These are phyloP conservation scores for Metarhizium guizhouense DNA, from an alignment of 2,329 filamentous ascomycete species.

Conservation along the genomic window DNA sequence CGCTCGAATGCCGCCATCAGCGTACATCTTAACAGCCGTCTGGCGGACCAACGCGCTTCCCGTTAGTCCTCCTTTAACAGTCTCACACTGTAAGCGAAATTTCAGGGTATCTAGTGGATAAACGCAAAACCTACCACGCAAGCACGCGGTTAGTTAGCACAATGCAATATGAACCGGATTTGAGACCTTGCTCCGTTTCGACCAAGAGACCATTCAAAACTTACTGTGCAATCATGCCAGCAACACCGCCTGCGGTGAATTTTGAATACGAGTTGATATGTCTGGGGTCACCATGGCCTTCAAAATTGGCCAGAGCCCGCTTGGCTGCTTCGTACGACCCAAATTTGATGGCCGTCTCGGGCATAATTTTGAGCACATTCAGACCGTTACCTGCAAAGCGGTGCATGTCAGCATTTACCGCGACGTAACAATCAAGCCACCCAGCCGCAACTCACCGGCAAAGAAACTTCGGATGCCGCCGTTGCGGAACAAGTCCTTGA, in stretches of 20 bases:
- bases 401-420: not conserved
- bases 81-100: slow-evolving; percentile 84
- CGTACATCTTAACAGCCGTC: slow-evolving; percentile 82
- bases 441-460: slow-evolving; percentile 57
- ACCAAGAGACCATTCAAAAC: slow-evolving; percentile 18
- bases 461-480: slow-evolving; percentile 87
- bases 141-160: not conserved
- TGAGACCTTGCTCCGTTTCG: slow-evolving; percentile 3
- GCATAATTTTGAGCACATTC: slow-evolving; percentile 97
- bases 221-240: slow-evolving; percentile 88
- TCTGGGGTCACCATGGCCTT: slow-evolving; percentile 77
- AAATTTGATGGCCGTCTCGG: slow-evolving; percentile 96
- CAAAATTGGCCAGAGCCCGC: slow-evolving; percentile 71
- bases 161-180: not conserved
- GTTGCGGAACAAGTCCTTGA: slow-evolving; percentile 71
- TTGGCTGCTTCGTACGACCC: slow-evolving; percentile 96
- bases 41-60: slow-evolving; percentile 76
- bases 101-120: slow-evolving; percentile 86
- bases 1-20: slow-evolving; percentile 60
- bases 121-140: slow-evolving; percentile 62
- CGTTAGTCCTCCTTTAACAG: slow-evolving; percentile 72
- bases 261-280: slow-evolving; percentile 77
- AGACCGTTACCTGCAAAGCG: slow-evolving; percentile 71
- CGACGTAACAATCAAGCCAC: not conserved
- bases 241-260: slow-evolving; percentile 82